phyloP scores from a whole-genome alignment of 768 basidiomycete genomes.

The Collybia mongolica region DNA sequence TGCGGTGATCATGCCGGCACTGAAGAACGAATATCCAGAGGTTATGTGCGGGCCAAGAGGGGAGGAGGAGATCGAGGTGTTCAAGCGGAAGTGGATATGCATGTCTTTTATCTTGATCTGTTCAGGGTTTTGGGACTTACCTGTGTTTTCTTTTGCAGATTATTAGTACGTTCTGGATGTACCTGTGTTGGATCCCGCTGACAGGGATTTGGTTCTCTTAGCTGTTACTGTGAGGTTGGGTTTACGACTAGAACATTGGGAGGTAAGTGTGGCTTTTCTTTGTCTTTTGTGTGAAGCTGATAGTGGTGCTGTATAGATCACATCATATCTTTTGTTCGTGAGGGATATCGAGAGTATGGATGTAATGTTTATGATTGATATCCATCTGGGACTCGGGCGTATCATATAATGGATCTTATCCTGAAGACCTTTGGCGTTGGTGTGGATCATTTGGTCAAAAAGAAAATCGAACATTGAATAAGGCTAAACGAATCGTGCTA shows the following conservation, averaged over 20 bases:
- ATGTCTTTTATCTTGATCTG: slow-evolving; percentile 17
- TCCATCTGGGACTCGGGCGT: no score
- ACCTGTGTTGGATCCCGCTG: not conserved
- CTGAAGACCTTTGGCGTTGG: no score
- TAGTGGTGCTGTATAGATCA: slow-evolving; percentile 40
- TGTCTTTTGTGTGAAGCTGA: not conserved
- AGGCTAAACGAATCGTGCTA: no score
- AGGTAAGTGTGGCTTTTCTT: slow-evolving; percentile 37
- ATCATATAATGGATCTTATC: no score
- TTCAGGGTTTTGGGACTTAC: slow-evolving; percentile 9
- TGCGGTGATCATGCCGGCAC: slow-evolving; percentile 52
- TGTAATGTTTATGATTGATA: slow-evolving; percentile 40
- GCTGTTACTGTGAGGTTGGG: slow-evolving; percentile 74
- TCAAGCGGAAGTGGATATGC: slow-evolving; percentile 76
- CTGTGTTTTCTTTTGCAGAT: slow-evolving; percentile 24
- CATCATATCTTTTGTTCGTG: slow-evolving; percentile 62
- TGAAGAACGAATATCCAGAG: slow-evolving; percentile 58
- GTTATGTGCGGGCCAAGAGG: slow-evolving; percentile 45
- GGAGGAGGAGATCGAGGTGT: slow-evolving; percentile 64
- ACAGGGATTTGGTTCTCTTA: slow-evolving; percentile 16
- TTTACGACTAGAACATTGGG: slow-evolving; percentile 66
- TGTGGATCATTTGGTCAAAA: no score
- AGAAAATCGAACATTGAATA: no score
- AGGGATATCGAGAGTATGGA: slow-evolving; percentile 60
- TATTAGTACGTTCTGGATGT: slow-evolving; percentile 38